phyloP scores from a whole-genome alignment of 805 yeast genomes.

The Vanderwaltozyma verrucispora region DNA sequence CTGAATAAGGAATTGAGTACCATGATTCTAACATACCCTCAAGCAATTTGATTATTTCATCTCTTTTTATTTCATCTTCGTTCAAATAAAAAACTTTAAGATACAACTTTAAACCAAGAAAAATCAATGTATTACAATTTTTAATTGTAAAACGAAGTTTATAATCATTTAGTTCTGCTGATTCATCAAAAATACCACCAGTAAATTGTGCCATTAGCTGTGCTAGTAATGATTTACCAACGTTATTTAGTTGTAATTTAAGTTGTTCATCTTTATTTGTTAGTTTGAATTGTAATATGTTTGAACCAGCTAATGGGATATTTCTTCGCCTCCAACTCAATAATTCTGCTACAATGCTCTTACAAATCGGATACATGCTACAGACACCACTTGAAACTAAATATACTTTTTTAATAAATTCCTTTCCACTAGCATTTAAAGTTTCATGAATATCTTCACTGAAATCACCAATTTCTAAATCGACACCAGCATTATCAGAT shows the following conservation, averaged over 20 bases:
- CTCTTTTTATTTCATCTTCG: background rate
- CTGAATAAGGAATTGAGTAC: slow-evolving; percentile 5
- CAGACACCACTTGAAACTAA: background rate
- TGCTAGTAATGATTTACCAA: slow-evolving; percentile 3
- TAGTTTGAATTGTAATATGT: slow-evolving; percentile 5
- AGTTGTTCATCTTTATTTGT: background rate
- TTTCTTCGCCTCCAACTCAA: slow-evolving; percentile 1
- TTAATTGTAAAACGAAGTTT: slow-evolving; percentile 5
- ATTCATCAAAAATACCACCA: background rate
- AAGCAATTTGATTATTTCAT: background rate
- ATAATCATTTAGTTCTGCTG: slow-evolving; percentile 2
- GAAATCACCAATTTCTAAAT: background rate
- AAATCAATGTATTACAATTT: slow-evolving; percentile 2
- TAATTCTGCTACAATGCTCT: background rate
- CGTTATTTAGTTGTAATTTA: background rate
- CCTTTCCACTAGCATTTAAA: too few species aligned
- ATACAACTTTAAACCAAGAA: slow-evolving; percentile 3
- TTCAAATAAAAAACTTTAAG: slow-evolving; percentile 5
- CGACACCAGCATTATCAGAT: slow-evolving; percentile 8
- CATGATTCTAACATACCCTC: slow-evolving; percentile 6
- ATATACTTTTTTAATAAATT: slow-evolving; percentile 1
- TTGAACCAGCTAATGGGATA: slow-evolving; percentile 4
- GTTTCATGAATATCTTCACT: background rate
- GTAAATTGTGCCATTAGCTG: background rate
- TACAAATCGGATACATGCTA: slow-evolving; percentile 1